Conservation (phyloP, 2,329 filamentous ascomycete species). For the Botrytis porri region DNA sequence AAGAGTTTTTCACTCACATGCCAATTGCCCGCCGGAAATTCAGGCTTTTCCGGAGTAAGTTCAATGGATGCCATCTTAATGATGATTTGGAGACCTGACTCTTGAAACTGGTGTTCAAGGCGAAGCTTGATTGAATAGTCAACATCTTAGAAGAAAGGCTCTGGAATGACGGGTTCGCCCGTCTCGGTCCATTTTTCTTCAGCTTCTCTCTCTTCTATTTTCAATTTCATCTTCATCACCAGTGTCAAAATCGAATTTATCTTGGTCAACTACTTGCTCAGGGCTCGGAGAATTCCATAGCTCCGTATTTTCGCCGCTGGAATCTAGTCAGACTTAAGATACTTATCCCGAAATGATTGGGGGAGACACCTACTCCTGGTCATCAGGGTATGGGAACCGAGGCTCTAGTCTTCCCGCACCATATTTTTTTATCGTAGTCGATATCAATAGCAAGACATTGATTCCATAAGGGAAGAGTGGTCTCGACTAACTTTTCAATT, state of each 20-base stretch:
- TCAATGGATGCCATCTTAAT: constrained; percentile 60
- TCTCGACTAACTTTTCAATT: constrained; percentile 40
- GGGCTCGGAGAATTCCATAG: constrained; percentile 15
- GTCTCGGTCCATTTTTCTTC: neutral
- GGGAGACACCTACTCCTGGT: neutral
- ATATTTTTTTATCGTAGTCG: neutral
- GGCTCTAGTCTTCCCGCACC: neutral
- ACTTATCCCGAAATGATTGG: constrained; percentile 18
- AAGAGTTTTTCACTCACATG: constrained; percentile 40
- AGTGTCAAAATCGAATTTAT: neutral
- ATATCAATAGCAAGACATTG: constrained; percentile 26
- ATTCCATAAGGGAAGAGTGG: constrained; percentile 40
- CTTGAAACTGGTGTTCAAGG: constrained; percentile 21
- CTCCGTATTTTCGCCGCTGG: neutral
- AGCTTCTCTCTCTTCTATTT: neutral
- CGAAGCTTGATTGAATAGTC: neutral
- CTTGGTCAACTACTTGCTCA: constrained; percentile 19
- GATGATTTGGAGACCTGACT: constrained; percentile 55
- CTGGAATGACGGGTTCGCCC: neutral
- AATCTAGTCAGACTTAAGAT: constrained; percentile 24
- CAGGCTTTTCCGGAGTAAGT: constrained; percentile 53
- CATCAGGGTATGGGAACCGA: neutral
- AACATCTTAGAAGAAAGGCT: neutral
- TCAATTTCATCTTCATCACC: constrained; percentile 15
- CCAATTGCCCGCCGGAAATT: constrained; percentile 48